phyloP scores from a whole-genome alignment of 176 grass and related monocot species.

The Phragmites australis region DNA sequence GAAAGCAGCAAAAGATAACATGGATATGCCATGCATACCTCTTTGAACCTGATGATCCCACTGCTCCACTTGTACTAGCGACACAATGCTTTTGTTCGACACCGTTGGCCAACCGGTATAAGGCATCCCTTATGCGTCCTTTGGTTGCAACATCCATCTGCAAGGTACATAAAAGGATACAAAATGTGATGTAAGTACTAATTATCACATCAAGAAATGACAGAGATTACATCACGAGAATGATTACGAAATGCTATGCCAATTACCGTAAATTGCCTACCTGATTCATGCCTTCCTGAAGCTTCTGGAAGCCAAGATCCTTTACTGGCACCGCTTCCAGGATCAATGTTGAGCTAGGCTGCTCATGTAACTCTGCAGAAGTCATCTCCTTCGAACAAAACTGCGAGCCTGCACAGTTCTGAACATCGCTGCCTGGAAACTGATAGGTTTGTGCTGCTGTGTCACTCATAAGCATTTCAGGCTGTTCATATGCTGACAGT shows the following conservation, averaged over 20 bases:
- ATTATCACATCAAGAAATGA: background rate
- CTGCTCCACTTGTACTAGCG: slow-evolving; percentile 2
- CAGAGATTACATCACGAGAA: background rate
- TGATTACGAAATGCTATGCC: background rate
- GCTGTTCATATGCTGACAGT: slow-evolving; percentile 6
- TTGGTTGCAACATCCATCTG: slow-evolving; percentile 59
- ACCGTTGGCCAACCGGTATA: slow-evolving; percentile 62
- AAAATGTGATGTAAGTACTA: background rate
- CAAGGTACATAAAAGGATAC: background rate
- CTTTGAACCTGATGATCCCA: slow-evolving; percentile 18
- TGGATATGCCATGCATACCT: slow-evolving; percentile 15
- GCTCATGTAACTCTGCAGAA: background rate
- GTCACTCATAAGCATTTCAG: background rate
- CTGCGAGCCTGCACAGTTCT: slow-evolving; percentile 7
- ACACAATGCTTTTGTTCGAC: slow-evolving; percentile 48
- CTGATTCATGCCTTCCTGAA: slow-evolving; percentile 59
- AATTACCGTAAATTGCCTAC: slow-evolving; percentile 29
- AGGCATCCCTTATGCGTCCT: slow-evolving; percentile 54
- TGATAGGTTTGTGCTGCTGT: background rate
- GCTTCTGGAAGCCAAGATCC: slow-evolving; percentile 51
- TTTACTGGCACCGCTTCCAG: slow-evolving; percentile 35
- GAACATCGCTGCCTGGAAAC: slow-evolving; percentile 1
- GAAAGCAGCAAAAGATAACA: background rate
- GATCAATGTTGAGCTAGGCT: background rate
- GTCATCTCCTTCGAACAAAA: background rate